Evolutionary conservation across 2,329 filamentous ascomycete genomes (phyloP), one percentile per base, ranked within the genome.

Genomic region (Paecilomyces dactylethromorphus): DNA sequence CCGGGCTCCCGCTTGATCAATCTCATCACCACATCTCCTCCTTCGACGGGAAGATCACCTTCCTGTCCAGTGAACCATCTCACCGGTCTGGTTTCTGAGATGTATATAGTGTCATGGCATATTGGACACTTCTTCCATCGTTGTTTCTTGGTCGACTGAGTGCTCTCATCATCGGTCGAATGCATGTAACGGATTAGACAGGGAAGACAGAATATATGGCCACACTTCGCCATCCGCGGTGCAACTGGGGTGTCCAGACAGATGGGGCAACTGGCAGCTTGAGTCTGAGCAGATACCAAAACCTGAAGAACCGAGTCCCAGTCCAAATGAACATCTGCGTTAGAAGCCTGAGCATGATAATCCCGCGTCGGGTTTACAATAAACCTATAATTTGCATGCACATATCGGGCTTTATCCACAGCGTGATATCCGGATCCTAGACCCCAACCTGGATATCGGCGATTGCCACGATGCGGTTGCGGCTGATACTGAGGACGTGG

Each of bases 321-420:
- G 67, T 96, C 90, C 57, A 99, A 78, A 68, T 94, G 89, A 54
- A 92, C 83, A 74, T 99, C 93, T 21, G 94, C 89, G 73, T 97
- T 91, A 53, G 84, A 82, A 24, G 91, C 89, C 71, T 97, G 92
- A 5, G 85, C 83, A 60, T 85, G 82, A 71, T 97, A 99, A 68
- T 88, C 85, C 59, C 86, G 88, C 58, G 85, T 82, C 3, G 94
- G 93, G 60, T 91, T 87, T 56, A 99, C 92, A 60, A 99, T 89
- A 73, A 99, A 99, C 58, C 94, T 89, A 72, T 99, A 99, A 74
- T 99, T 99, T 64, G 94, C 92, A 74, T 99, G 92, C 15, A 99
- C 87, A 65, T 91, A 92, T 79, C 88, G 89, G 59, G 92, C 89
- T 78, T 97, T 97, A 75, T 99, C 94, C 51, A 87, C 85, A 13